Base-by-base conservation (phyloP, 2,329 filamentous ascomycete genomes). In the Chaetomium sp. region DNA sequence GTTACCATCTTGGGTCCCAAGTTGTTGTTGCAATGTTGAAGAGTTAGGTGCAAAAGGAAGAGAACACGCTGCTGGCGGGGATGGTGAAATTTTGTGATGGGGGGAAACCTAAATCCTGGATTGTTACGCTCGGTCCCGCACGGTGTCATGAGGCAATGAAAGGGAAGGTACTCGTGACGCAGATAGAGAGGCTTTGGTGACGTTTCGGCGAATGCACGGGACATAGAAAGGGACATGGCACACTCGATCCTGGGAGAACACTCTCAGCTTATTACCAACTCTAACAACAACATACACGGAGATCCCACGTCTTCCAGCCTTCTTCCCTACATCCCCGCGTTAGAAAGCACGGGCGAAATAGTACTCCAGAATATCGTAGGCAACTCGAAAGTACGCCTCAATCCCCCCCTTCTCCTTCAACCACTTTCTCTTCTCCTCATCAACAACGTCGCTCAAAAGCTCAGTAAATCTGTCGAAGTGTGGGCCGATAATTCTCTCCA, bases 351-450 rank as follows among this genome's bases (percentile, higher is more conserved):
- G 76, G 9, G 74, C 68, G 27, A 85, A 66, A 46, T 79, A 76
- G 61, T 79, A 79, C 52, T 77, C 74, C 36, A 86, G 62, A 40
- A 85, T 74, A 8, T 74, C 69, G 57, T 85, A 84, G 8, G 76
- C 76, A 49, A 81, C 64, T 44, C 71, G 68, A 43, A 80, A 70
- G 57, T 79, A 82, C 37, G 59, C 54, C 3, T 64, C 56, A 49
- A 58, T 55, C 35, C 62, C 64, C 9, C 64, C 59, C 11, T 54
- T 60, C 2, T 57, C 59, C 45, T 67, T 57, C 51, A 75, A 70
- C 3, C 59, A 61, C 8, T 59, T 55, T 2, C 76, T 75, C 65
- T 75, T 69, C 6, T 58, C 54, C 2, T 76, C 78, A 2, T 68
- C 66, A 37, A 84, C 78, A 27, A 85, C 63, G 6, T 70, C 71